Base-by-base conservation (phyloP, 2,329 filamentous ascomycete genomes). In the Ascomycota sp. region DNA sequence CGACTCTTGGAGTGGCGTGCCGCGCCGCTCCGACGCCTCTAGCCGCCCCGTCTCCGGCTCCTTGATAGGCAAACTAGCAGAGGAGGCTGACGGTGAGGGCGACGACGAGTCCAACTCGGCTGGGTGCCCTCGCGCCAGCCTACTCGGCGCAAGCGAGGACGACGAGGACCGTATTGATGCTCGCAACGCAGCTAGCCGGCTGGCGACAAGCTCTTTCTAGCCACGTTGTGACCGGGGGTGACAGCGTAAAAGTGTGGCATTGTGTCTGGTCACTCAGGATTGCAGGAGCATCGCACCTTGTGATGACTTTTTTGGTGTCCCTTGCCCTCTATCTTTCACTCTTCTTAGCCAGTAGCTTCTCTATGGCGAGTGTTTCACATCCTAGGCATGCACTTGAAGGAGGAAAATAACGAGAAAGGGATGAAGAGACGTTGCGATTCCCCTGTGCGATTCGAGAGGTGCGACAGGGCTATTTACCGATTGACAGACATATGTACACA, bases 1-100 rank as follows among this genome's bases (percentile, higher is more conserved):
- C n/a, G 89, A 98, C 51, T 77, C 89, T 11, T 98, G 89, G 89
- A 93, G 82, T 43, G 89, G 89, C 33, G 83, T 94, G 20, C 81
- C 85, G 23, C 69, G 89, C 36, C 69, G 80, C 32, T 72, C 75
- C 20, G 81, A 92, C 42, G 75, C 73, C n/a, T 55, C 82, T 32
- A 76, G 68, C 44, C 67, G 83, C 42, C 85, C 75, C 46, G 64
- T 85, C 38, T 82, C 77, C 32, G 73, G 76, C 28, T 78, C 71
- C 46, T 66, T 79, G 38, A 67, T 74, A 37, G 59, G 66, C n/a
- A 63, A 65, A 20, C 56, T 74, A 8, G 58, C 63, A 10, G 75
- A 80, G 42, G 75, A 74, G 35, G 67, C 58, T 45, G 48, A 67
- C 42, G 50, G 50, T 34, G 55, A 66, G 41, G 53, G 59, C 5